These are phyloP conservation scores for Mrakia gelida DNA, from an alignment of 768 basidiomycete species.

Conservation along the genomic window DNA sequence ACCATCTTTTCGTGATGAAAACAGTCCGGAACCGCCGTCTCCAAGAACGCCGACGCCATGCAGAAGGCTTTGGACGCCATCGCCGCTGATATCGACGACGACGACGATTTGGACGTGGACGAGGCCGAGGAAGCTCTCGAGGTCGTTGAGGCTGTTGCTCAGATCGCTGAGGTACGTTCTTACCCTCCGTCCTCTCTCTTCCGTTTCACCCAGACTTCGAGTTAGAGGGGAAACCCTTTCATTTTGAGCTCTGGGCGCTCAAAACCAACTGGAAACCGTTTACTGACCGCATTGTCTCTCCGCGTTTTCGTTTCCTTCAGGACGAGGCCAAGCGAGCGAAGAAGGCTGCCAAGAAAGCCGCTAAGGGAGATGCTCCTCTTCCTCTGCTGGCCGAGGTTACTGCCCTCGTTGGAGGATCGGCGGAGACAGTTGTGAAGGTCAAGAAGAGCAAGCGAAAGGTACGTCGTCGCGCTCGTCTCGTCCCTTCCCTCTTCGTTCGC, in stretches of 20 bases:
- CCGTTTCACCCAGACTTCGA: slow-evolving; percentile 62
- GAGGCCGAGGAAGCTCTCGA: slow-evolving; percentile 43
- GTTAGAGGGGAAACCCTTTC: slow-evolving; percentile 35
- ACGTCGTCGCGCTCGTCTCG: not conserved
- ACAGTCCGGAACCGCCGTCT: slow-evolving; percentile 53
- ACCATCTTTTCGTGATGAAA: not conserved
- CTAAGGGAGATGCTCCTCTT: slow-evolving; percentile 34
- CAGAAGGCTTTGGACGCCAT: slow-evolving; percentile 76
- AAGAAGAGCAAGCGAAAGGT: slow-evolving; percentile 48
- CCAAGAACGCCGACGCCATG: slow-evolving; percentile 67
- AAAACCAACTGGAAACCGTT: too few relatives aligned
- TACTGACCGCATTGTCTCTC: not conserved
- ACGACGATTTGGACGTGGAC: slow-evolving; percentile 67
- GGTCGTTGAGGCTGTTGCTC: slow-evolving; percentile 28
- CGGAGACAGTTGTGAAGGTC: slow-evolving; percentile 35
- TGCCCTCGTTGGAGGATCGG: slow-evolving; percentile 47
- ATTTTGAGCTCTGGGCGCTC: not conserved
- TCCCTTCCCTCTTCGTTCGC: not conserved
- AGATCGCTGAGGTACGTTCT: slow-evolving; percentile 22
- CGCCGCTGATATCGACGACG: slow-evolving; percentile 71
- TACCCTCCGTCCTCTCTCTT: slow-evolving; percentile 55
- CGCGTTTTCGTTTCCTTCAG: not conserved
- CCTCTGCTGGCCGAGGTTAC: slow-evolving; percentile 42
- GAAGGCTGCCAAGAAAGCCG: slow-evolving; percentile 64
- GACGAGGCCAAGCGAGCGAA: slow-evolving; percentile 58